phyloP scores from a whole-genome alignment of 805 yeast species.

The Kuraishia floccosa region DNA sequence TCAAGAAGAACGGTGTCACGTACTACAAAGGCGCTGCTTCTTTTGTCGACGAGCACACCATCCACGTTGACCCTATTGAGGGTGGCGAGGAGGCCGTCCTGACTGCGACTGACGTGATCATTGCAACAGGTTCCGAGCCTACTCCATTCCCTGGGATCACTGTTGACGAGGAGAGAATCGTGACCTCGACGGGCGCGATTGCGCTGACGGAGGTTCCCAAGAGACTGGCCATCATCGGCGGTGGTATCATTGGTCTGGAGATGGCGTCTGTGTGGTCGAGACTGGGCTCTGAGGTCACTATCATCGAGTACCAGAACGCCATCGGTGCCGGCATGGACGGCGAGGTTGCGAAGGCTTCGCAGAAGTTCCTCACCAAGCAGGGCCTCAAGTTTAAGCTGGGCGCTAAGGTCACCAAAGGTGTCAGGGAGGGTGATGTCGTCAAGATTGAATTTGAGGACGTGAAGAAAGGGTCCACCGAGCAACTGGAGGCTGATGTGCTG shows the following conservation, averaged over 20 bases:
- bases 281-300: constrained; percentile 91
- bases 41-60: constrained; percentile 67
- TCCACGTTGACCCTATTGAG: constrained; percentile 78
- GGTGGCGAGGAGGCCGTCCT: constrained; percentile 66
- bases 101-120: constrained; percentile 77
- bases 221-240: constrained; percentile 88
- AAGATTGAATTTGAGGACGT: constrained; percentile 81
- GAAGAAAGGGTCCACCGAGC: constrained; percentile 72
- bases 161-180: constrained; percentile 95
- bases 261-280: constrained; percentile 98
- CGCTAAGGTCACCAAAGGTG: constrained; percentile 84
- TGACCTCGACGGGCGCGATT: constrained; percentile 88
- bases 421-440: constrained; percentile 81
- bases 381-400: constrained; percentile 89
- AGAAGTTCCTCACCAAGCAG: constrained; percentile 86
- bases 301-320: constrained; percentile 79
- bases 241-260: constrained; percentile 98
- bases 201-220: constrained; percentile 85
- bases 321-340: constrained; percentile 99
- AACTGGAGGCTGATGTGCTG: constrained; percentile 81
- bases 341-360: constrained; percentile 85
- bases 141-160: constrained; percentile 98
- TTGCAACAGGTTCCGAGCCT: constrained; percentile 98
- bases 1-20: constrained; percentile 91
- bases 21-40: constrained; percentile 92